A percentile compares a stretch with the other conserved stretches of the same genome.
Conservation (phyloP, 2,329 filamentous ascomycete genomes). For the Camptophora hylomeconis region DNA sequence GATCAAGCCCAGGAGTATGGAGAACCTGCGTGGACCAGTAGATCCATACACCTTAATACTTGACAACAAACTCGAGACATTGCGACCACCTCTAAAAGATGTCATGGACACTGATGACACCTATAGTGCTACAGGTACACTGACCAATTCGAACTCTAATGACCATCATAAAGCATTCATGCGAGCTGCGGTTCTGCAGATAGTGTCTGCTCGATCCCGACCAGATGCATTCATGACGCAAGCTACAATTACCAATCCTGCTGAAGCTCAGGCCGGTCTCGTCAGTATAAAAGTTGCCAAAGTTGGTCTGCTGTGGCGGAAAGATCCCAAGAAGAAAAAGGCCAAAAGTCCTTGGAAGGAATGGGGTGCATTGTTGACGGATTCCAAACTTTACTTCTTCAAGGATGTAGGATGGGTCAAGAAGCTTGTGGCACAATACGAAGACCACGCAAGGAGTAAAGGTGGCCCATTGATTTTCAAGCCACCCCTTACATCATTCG, state of each 20-base stretch:
- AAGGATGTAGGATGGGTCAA: constrained; percentile 89
- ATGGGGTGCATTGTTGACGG: constrained; percentile 92
- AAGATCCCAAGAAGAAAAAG: constrained; percentile 86
- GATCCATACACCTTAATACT: constrained; percentile 93
- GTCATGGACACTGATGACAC: constrained; percentile 84
- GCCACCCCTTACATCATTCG: constrained; percentile 80
- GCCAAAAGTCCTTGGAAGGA: constrained; percentile 95
- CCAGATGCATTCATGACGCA: constrained; percentile 93
- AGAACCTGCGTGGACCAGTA: constrained; percentile 68
- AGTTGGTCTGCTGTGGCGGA: constrained; percentile 87
- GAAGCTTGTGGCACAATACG: constrained; percentile 75
- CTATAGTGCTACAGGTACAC: constrained; percentile 74
- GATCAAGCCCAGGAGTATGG: constrained; percentile 51
- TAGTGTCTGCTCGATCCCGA: constrained; percentile 82
- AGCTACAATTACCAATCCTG: constrained; percentile 68
- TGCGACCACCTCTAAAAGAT: constrained; percentile 81
- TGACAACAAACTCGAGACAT: constrained; percentile 68
- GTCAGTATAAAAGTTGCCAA: constrained; percentile 98
- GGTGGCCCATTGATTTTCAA: constrained; percentile 75
- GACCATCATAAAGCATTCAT: constrained; percentile 82
- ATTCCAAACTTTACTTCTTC: constrained; percentile 96
- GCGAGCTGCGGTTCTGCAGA: constrained; percentile 82
- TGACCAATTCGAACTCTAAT: constrained; percentile 61
- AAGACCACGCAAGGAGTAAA: constrained; percentile 64
- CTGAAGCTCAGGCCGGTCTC: constrained; percentile 78